Conservation (phyloP, 371 early-diverging fungal species). For the Globomyces sp. region DNA sequence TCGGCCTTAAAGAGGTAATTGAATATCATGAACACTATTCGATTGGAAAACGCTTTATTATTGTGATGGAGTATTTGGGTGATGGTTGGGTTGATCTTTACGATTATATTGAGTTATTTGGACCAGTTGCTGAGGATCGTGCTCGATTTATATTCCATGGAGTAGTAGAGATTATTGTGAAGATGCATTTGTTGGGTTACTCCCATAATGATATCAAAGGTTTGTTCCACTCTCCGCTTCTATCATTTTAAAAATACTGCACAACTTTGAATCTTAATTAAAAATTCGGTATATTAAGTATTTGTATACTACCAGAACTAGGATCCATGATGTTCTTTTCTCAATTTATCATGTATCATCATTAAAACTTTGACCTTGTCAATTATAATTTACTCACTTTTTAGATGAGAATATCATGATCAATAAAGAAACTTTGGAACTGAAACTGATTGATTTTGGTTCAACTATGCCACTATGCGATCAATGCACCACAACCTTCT, state of each 20-base stretch:
- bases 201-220: constrained; percentile 57
- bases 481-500: constrained; percentile 37
- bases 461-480: constrained; percentile 35
- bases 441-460: constrained; percentile 58
- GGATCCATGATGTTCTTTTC: too few relatives aligned
- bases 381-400: not conserved
- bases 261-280: too few relatives aligned
- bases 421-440: constrained; percentile 39
- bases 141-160: constrained; percentile 40
- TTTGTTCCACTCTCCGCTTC: not conserved
- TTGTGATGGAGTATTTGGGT: constrained; percentile 55
- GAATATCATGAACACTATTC: constrained; percentile 40
- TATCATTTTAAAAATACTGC: not conserved
- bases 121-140: constrained; percentile 43
- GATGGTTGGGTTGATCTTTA: constrained; percentile 53
- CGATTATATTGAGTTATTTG: constrained; percentile 48
- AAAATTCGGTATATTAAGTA: too few relatives aligned
- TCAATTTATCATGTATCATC: too few relatives aligned
- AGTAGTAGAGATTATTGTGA: constrained; percentile 37
- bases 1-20: constrained; percentile 28
- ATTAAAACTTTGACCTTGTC: too few relatives aligned
- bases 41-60: constrained; percentile 32
- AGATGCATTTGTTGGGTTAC: constrained; percentile 36
- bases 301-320: too few relatives aligned
- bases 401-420: constrained; percentile 56